A percentile compares a stretch with the other conserved stretches of the same genome.
Conservation (phyloP, 2,329 filamentous ascomycete species). For the Coleophoma crateriformis region DNA sequence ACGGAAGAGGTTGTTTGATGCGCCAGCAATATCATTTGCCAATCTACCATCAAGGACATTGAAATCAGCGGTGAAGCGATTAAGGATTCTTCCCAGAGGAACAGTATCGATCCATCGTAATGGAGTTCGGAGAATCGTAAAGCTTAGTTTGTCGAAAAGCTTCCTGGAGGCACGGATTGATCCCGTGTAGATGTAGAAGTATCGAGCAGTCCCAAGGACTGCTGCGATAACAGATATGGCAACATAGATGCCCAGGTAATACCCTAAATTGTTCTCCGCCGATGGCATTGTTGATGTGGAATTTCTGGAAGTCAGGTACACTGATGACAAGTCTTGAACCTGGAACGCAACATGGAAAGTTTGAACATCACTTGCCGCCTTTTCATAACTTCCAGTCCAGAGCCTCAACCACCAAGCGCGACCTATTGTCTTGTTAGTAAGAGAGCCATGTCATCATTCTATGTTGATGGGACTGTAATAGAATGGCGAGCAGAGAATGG, state of each 20-base stretch:
- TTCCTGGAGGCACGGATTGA: slow-evolving; percentile 64
- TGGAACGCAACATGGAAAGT: slow-evolving; percentile 36
- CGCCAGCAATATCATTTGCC: slow-evolving; percentile 56
- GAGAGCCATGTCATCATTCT: neutral
- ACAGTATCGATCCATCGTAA: slow-evolving; percentile 79
- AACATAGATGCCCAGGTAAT: slow-evolving; percentile 66
- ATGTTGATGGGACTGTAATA: neutral
- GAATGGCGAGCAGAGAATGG: neutral
- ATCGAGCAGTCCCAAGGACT: slow-evolving; percentile 55
- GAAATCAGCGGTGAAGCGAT: slow-evolving; percentile 75
- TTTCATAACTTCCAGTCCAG: slow-evolving; percentile 48
- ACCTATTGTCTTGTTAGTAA: slow-evolving; percentile 23
- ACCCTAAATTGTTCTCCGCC: slow-evolving; percentile 39
- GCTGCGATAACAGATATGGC: slow-evolving; percentile 51
- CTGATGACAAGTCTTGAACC: slow-evolving; percentile 31
- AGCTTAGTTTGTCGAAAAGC: slow-evolving; percentile 63
- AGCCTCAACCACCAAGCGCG: slow-evolving; percentile 60
- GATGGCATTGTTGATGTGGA: neutral
- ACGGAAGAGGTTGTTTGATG: slow-evolving; percentile 53
- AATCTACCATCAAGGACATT: slow-evolving; percentile 65
- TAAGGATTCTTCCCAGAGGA: slow-evolving; percentile 69
- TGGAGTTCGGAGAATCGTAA: slow-evolving; percentile 63
- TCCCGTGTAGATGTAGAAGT: slow-evolving; percentile 56
- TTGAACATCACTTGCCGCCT: slow-evolving; percentile 14
- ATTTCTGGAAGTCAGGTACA: slow-evolving; percentile 1